Base-by-base conservation (phyloP, 495 filamentous ascomycete genomes). In the Penicillium macrosclerotiorum region DNA sequence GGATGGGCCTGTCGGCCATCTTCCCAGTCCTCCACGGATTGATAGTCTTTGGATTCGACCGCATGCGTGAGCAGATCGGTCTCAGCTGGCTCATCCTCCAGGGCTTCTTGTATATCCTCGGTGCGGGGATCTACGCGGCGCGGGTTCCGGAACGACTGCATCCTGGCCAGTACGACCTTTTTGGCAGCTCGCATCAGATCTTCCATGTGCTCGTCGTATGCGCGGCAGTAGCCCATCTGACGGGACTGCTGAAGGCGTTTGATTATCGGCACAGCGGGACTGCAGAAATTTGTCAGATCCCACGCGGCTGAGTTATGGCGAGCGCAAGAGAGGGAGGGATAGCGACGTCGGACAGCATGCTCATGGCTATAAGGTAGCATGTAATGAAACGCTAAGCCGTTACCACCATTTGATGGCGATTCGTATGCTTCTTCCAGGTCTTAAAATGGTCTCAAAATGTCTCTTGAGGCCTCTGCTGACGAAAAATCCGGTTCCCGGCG, bases 81-180 rank as follows among this genome's bases (percentile, higher is more conserved):
- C 80, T 98, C 20, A 74, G 68, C 33, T 96, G 88, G 89, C 69
- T 95, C n/a, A 59, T 89, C 1, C 54, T 81, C 3, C 84, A 97
- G 61, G 93, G 92, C 2, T 72, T 76, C 30, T 58, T 97, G 33
- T 97, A 98, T 69, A 84, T 97, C 22, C 64, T 86, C 18, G 93
- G 94, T 7, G 93, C 93, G 7, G 80, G 73, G 19, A 72, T 97
- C 23, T 96, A 96, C 65, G 90, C 88, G 17, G 73, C 75, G 43
- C 72, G 76, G 7, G 63, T 79, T 37, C 76, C 76, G 13, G 76
- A 80, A 51, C 63, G 74, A 33, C 56, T 75, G 33, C 45, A 47
- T 27, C 76, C 76, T 8, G 74, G 75, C n/a, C 62, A 55, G 20
- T 85, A 82, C 54, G 80, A 85, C 60, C 70, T 84, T 29, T 75